Conservation (phyloP, 1,284 basidiomycete genomes). For the Cerioporus squamosus region DNA sequence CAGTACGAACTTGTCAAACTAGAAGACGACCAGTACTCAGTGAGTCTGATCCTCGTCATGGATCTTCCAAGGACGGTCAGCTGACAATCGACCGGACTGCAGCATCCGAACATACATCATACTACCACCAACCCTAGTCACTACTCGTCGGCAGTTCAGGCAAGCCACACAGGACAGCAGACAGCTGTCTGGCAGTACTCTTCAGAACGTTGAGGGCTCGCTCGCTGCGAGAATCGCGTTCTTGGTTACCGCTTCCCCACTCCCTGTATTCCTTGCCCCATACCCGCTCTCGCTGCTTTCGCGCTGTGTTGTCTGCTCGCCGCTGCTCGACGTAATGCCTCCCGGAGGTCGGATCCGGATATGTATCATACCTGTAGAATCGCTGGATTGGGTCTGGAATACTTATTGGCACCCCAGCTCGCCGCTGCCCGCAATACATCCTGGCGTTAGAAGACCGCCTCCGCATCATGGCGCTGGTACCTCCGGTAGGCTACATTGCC, state of each 20-base stretch:
- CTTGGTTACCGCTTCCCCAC: neutral
- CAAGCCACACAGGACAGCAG: conserved; percentile 26
- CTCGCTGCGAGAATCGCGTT: neutral
- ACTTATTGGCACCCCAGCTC: neutral
- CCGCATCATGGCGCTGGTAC: conserved; percentile 1
- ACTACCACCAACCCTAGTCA: conserved; percentile 30
- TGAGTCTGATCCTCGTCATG: conserved; percentile 36
- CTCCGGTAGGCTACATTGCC: conserved; percentile 5
- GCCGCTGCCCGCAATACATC: neutral
- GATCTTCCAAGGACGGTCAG: neutral
- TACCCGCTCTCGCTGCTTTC: conserved; percentile 14
- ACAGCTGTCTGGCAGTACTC: conserved; percentile 64
- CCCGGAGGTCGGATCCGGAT: neutral
- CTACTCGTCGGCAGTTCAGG: conserved; percentile 32
- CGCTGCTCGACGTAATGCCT: conserved; percentile 7
- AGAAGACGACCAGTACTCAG: conserved; percentile 68
- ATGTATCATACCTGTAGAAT: conserved; percentile 19
- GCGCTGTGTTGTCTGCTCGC: conserved; percentile 4
- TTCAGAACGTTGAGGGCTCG: conserved; percentile 48
- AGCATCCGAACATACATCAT: conserved; percentile 24
- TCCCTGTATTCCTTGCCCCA: conserved; percentile 1
- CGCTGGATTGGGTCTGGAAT: neutral
- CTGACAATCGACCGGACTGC: neutral
- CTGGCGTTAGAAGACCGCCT: conserved; percentile 1
- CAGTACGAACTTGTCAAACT: conserved; percentile 46